Evolutionary conservation across 2,329 filamentous ascomycete species (phyloP).

Genomic region (Exophiala aquamarina): DNA sequence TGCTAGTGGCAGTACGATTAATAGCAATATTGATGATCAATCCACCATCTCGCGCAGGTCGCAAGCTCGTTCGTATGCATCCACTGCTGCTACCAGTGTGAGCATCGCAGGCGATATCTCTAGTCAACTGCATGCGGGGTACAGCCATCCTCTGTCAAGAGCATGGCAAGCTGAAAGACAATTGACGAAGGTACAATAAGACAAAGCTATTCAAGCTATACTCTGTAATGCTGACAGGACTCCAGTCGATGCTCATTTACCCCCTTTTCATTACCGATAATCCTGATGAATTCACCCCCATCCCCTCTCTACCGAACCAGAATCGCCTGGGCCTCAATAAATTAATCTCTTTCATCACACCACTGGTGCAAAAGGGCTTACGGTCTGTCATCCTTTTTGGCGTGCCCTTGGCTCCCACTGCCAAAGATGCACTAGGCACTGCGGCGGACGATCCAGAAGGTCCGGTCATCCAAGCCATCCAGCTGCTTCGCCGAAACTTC

Average conservation of each 20-base stretch:
- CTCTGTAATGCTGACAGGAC: slow-evolving; percentile 7
- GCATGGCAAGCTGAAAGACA: slow-evolving; percentile 83
- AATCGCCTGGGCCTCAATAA: slow-evolving; percentile 84
- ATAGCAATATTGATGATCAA: slow-evolving; percentile 38
- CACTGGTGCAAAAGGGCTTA: slow-evolving; percentile 85
- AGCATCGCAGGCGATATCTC: slow-evolving; percentile 67
- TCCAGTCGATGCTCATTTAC: slow-evolving; percentile 95
- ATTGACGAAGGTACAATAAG: slow-evolving; percentile 69
- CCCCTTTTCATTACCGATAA: slow-evolving; percentile 94
- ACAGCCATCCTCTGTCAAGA: slow-evolving; percentile 75
- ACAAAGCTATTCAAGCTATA: background rate
- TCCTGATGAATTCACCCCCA: slow-evolving; percentile 85
- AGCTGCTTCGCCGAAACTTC: slow-evolving; percentile 78
- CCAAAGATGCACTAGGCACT: slow-evolving; percentile 89
- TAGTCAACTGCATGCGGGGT: slow-evolving; percentile 80
- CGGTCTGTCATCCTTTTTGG: slow-evolving; percentile 94
- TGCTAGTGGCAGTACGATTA: slow-evolving; percentile 18
- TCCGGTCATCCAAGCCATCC: slow-evolving; percentile 85
- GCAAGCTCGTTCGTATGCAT: slow-evolving; percentile 45
- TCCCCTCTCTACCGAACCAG: slow-evolving; percentile 89
- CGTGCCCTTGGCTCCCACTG: slow-evolving; percentile 76
- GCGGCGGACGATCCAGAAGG: slow-evolving; percentile 90
- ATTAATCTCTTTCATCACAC: slow-evolving; percentile 78
- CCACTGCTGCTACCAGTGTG: slow-evolving; percentile 50
- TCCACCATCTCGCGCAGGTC: slow-evolving; percentile 42